Conservation (phyloP, 2,329 filamentous ascomycete genomes). For the Teratosphaeria nubilosa region DNA sequence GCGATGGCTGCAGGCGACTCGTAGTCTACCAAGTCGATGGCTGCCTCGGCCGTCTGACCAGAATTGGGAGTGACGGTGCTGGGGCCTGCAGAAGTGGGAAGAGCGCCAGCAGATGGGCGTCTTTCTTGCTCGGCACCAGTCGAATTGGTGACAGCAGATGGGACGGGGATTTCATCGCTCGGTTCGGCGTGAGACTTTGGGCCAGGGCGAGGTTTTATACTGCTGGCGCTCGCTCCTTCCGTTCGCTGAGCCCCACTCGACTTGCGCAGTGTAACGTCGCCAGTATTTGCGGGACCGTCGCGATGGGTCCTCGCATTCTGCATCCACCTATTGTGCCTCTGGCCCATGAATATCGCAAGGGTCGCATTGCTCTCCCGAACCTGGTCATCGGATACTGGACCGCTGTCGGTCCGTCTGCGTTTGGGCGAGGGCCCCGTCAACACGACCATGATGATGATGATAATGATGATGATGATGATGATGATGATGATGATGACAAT, state of each 20-base stretch:
- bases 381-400: conserved; percentile 1
- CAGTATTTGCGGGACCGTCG: background rate
- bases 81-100: background rate
- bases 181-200: background rate
- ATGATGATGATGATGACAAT: too few species aligned
- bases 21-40: conserved; percentile 3
- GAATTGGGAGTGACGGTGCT: background rate
- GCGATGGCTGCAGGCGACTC: conserved; percentile 1
- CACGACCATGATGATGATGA: background rate
- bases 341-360: conserved; percentile 6
- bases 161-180: background rate
- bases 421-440: conserved; percentile 6
- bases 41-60: background rate
- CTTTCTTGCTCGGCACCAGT: background rate
- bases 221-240: background rate
- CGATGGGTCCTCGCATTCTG: background rate
- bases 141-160: background rate
- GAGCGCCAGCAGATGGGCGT: background rate
- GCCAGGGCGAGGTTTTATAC: background rate
- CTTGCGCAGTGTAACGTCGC: background rate
- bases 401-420: conserved; percentile 4
- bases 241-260: background rate
- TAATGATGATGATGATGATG: background rate
- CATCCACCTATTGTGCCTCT: conserved; percentile 15
- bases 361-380: conserved; percentile 12